Percentiles rank a stretch among this genome's conserved stretches.
phyloP scores from a whole-genome alignment of 1,139 yeast species.

The Saccharomycopsis phalli region DNA sequence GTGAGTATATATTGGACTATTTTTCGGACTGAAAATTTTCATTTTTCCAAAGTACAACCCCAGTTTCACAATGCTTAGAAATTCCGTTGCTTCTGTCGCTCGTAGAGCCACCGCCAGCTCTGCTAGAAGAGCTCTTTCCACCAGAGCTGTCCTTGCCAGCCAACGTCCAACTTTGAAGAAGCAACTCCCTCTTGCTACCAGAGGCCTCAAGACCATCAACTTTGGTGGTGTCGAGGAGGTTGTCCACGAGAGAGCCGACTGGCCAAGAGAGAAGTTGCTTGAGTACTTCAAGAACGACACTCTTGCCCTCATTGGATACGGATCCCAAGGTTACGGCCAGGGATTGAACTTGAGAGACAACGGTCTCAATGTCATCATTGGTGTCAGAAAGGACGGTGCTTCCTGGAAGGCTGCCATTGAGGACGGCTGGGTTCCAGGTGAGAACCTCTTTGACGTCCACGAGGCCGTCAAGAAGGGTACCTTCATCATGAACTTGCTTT shows the following conservation, averaged over 20 bases:
- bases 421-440: conserved; percentile 99
- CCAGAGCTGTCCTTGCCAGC: conserved; percentile 44
- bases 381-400: conserved; percentile 98
- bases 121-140: conserved; percentile 60
- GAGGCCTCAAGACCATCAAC: conserved; percentile 89
- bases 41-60: neutral
- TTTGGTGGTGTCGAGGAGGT: conserved; percentile 93
- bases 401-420: conserved; percentile 99
- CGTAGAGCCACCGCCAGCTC: conserved; percentile 33
- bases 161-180: conserved; percentile 31
- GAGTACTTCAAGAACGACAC: conserved; percentile 98
- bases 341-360: conserved; percentile 98
- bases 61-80: conserved; percentile 26
- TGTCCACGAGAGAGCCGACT: conserved; percentile 98
- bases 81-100: conserved; percentile 28
- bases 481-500: conserved; percentile 91
- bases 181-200: conserved; percentile 22
- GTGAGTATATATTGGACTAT: neutral
- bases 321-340: conserved; percentile 99
- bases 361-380: conserved; percentile 93
- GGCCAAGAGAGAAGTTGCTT: conserved; percentile 96
- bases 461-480: conserved; percentile 93
- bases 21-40: neutral
- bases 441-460: conserved; percentile 88
- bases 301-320: conserved; percentile 95